These are phyloP conservation scores for Fraxinus greggii DNA, from an alignment of 305 asterid species.

Conservation along the genomic window DNA sequence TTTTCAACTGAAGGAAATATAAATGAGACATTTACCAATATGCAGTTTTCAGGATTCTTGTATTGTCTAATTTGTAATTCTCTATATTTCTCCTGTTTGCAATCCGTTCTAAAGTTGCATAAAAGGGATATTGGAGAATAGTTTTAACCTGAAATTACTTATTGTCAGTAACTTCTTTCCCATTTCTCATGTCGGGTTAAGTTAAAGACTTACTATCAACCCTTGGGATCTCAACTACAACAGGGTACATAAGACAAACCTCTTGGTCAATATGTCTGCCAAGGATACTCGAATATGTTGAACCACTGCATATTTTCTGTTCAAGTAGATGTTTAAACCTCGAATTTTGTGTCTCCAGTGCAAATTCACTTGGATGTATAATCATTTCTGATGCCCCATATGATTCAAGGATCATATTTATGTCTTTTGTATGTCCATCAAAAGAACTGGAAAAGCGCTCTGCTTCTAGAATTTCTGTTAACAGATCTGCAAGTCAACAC, in stretches of 20 bases:
- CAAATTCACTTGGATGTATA: constrained; percentile 47
- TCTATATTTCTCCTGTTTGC: constrained; percentile 58
- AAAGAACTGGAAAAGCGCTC: constrained; percentile 38
- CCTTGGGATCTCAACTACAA: background rate
- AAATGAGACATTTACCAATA: constrained; percentile 47
- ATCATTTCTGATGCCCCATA: constrained; percentile 64
- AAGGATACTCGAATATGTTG: constrained; percentile 33
- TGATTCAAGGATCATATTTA: constrained; percentile 47
- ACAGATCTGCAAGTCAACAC: constrained; percentile 43
- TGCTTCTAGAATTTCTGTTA: constrained; percentile 39
- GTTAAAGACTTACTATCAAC: background rate
- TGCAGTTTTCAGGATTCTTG: constrained; percentile 70
- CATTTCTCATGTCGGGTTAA: background rate
- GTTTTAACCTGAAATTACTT: constrained; percentile 59
- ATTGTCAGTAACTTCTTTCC: constrained; percentile 14
- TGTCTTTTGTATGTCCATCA: constrained; percentile 46
- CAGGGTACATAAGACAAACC: constrained; percentile 43
- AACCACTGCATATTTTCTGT: constrained; percentile 38
- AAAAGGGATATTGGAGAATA: constrained; percentile 58
- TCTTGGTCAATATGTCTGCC: constrained; percentile 45
- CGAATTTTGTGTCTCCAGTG: constrained; percentile 43
- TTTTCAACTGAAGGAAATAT: constrained; percentile 1
- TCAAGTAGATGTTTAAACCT: constrained; percentile 50
- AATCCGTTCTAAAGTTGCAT: constrained; percentile 59
- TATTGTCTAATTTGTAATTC: constrained; percentile 47